A percentile compares a stretch with the other conserved stretches of the same genome.
Conservation (phyloP, 768 basidiomycete genomes). For the Gloeophyllum trabeum region DNA sequence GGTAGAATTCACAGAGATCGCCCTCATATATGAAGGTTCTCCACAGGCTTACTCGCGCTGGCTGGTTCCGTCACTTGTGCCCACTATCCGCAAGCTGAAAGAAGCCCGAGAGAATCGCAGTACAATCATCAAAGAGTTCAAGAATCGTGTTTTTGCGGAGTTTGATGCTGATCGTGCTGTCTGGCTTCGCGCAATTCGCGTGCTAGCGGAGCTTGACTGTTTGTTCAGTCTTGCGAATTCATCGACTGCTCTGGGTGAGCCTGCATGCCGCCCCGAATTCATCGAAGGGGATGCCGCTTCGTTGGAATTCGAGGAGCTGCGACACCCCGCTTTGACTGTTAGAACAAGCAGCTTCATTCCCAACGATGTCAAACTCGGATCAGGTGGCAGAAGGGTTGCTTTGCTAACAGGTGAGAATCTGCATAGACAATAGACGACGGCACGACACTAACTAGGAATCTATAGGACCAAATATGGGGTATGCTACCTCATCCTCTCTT, state of each 20-base stretch:
- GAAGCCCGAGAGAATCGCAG: conserved; percentile 88
- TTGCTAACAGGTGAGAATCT: conserved; percentile 81
- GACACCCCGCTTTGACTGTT: conserved; percentile 79
- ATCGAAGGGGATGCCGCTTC: conserved; percentile 72
- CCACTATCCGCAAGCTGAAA: conserved; percentile 72
- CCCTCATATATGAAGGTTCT: neutral
- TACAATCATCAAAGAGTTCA: conserved; percentile 75
- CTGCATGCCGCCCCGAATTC: conserved; percentile 85
- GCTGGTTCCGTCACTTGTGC: conserved; percentile 59
- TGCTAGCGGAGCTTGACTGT: conserved; percentile 94
- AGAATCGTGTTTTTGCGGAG: conserved; percentile 63
- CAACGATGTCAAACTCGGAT: conserved; percentile 84
- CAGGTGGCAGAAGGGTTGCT: conserved; percentile 61
- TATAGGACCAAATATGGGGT: conserved; percentile 84
- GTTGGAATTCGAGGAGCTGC: conserved; percentile 79
- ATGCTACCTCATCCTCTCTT: conserved; percentile 17
- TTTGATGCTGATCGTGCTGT: conserved; percentile 72
- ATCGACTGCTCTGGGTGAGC: conserved; percentile 84
- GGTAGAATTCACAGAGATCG: neutral
- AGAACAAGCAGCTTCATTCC: conserved; percentile 75
- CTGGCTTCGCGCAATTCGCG: conserved; percentile 77
- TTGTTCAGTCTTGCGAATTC: conserved; percentile 85
- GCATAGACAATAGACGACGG: too few relatives aligned
- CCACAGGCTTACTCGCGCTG: conserved; percentile 65
- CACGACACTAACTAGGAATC: conserved; percentile 1